phyloP scores from a whole-genome alignment of 202 grass and related monocot species.

The Carex sylvatica region DNA sequence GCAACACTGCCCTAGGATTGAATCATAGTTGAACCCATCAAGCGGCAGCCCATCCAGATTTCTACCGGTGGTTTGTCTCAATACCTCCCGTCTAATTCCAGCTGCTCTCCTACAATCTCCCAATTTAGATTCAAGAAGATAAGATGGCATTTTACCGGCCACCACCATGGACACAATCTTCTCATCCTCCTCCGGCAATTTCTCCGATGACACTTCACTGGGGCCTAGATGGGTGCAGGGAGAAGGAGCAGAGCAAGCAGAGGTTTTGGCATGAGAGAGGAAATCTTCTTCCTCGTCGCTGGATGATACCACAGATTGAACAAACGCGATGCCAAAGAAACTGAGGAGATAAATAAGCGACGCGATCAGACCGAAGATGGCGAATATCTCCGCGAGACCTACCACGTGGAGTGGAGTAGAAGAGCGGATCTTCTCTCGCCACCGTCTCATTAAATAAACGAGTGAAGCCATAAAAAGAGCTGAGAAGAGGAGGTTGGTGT shows the following conservation, averaged over 20 bases:
- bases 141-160: slow-evolving; percentile 62
- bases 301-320: slow-evolving; percentile 86
- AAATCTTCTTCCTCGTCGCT: slow-evolving; percentile 80
- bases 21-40: slow-evolving; percentile 78
- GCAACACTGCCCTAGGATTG: slow-evolving; percentile 81
- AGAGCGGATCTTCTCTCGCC: slow-evolving; percentile 87
- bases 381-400: slow-evolving; percentile 61
- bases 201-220: slow-evolving; percentile 26
- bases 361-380: slow-evolving; percentile 74
- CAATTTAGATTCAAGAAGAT: slow-evolving; percentile 65
- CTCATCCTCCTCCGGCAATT: slow-evolving; percentile 78
- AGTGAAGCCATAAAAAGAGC: slow-evolving; percentile 64
- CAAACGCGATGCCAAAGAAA: slow-evolving; percentile 96
- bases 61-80: slow-evolving; percentile 58
- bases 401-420: slow-evolving; percentile 78
- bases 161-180: slow-evolving; percentile 65
- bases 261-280: slow-evolving; percentile 10
- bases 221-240: slow-evolving; percentile 41
- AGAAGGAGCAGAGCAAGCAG: slow-evolving; percentile 7
- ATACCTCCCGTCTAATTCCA: slow-evolving; percentile 57
- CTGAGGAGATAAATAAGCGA: slow-evolving; percentile 95
- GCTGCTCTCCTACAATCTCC: slow-evolving; percentile 87
- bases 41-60: slow-evolving; percentile 65
- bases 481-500: slow-evolving; percentile 93
- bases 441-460: slow-evolving; percentile 70